Base-by-base conservation (phyloP, 148 eudicot genomes). In the Persicaria tinctoria region DNA sequence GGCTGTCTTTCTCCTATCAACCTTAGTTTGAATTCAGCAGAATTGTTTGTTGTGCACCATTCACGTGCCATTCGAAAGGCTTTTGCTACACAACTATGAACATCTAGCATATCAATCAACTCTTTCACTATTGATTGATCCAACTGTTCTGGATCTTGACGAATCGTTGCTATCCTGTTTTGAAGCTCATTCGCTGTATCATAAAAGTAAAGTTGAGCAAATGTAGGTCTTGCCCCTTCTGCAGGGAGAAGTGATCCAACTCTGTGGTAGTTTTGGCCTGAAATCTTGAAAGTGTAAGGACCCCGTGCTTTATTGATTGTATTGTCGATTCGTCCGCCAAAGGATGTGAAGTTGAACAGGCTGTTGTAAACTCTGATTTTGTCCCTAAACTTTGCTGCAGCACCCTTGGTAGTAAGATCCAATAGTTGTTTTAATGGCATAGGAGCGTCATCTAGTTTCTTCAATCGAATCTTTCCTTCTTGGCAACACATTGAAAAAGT, bases 201-300 rank as follows among this genome's bases (percentile, higher is more conserved):
- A 45, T 74, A 57, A 2, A 74, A 14, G 54, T 74, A 74, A 0
- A 74, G 50, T 46, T 74, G 76, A 1, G 76, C 75, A 44, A 14
- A 74, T 38, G 55, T 5, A 13, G 77, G 72, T 0, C 47, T 11
- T 1, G 1, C 4, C 18, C 49, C 45, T 1, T 64, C 59, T 6
- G 8, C 5, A 2, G 70, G 77, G 10, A 75, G 8, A 5, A 75
- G 72, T n/a, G 59, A 75, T 4, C 77, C 77, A 17, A 75, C 49
- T 1, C n/a, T 38, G 4, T 75, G 77, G 16, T 75, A 44, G 14
- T 46, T 57, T 41, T 74, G 55, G 4, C 54, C 44, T 10, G 69
- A 57, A 8, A 57, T 46, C 27, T 53, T 74, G 50, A 74, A 74
- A 5, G 62, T 54, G 11, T 74, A 74, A 5, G 70, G 76, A 0